Conservation (phyloP, 768 basidiomycete genomes). For the Auricularia cornea region DNA sequence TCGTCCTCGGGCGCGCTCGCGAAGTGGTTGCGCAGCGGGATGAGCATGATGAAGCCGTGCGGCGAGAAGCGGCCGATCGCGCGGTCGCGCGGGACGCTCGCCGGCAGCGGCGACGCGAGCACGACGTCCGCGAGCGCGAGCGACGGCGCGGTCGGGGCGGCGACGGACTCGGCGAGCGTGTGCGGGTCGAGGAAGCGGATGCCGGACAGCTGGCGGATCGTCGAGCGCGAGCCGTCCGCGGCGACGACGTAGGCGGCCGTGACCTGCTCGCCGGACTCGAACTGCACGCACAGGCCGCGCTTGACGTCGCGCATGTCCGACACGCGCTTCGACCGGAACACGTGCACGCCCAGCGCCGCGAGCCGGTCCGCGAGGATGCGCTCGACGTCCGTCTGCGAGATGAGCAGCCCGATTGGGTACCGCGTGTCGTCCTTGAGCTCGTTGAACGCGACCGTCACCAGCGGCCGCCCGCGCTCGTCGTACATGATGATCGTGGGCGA, state of each 20-base stretch:
- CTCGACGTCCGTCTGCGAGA: constrained; percentile 41
- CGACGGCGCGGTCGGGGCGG: constrained; percentile 25
- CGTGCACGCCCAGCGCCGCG: constrained; percentile 21
- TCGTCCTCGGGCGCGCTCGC: background rate
- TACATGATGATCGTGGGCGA: background rate
- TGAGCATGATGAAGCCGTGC: constrained; percentile 26
- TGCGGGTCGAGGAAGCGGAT: constrained; percentile 40
- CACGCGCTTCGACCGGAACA: constrained; percentile 31
- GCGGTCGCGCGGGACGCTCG: constrained; percentile 16
- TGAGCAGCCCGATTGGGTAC: constrained; percentile 34
- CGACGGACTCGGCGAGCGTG: constrained; percentile 15
- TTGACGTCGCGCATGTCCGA: constrained; percentile 25
- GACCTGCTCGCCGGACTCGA: constrained; percentile 39
- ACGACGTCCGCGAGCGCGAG: constrained; percentile 42
- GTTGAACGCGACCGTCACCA: constrained; percentile 25
- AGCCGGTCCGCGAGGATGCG: constrained; percentile 29
- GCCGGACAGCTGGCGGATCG: constrained; percentile 33
- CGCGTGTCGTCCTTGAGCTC: constrained; percentile 33
- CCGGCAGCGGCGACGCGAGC: constrained; percentile 23
- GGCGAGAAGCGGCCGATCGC: constrained; percentile 17
- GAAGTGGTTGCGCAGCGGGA: constrained; percentile 24
- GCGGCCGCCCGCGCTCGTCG: constrained; percentile 9
- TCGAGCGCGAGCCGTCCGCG: constrained; percentile 42
- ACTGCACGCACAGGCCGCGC: constrained; percentile 28
- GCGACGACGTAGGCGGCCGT: constrained; percentile 40